Conservation (phyloP, 305 asterid species). For the Fraxinus sp. region DNA sequence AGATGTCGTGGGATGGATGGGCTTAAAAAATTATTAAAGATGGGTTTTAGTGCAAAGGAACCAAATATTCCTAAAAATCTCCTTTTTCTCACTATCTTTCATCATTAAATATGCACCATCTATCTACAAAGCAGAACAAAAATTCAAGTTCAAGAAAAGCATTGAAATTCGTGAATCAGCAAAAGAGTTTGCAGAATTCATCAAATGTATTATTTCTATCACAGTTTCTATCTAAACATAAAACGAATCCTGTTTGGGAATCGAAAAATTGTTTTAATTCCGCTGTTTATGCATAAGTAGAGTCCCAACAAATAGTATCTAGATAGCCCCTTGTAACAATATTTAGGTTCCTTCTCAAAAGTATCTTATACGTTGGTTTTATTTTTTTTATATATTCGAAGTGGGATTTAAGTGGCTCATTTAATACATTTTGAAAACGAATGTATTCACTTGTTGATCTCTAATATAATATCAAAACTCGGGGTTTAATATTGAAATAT, state of each 20-base stretch:
- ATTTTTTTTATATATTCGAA: neutral
- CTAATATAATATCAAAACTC: neutral
- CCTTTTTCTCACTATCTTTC: constrained; percentile 19
- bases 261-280: too few species aligned
- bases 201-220: too few species aligned
- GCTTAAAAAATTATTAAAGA: constrained; percentile 36
- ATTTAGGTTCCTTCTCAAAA: neutral
- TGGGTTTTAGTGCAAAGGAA: constrained; percentile 23
- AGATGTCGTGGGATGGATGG: constrained; percentile 28
- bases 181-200: too few species aligned
- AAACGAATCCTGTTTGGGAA: too few species aligned
- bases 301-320: constrained; percentile 60
- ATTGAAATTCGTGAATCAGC: too few species aligned
- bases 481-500: neutral
- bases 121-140: neutral
- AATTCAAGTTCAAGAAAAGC: too few species aligned
- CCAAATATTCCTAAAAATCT: constrained; percentile 41
- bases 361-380: neutral
- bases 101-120: constrained; percentile 8
- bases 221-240: too few species aligned
- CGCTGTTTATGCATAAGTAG: too few species aligned
- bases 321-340: constrained; percentile 9
- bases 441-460: neutral
- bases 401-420: neutral
- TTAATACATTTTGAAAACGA: neutral